These are phyloP conservation scores for Mycosphaerella sp. DNA, from an alignment of 2,329 filamentous ascomycete species.

Conservation along the genomic window DNA sequence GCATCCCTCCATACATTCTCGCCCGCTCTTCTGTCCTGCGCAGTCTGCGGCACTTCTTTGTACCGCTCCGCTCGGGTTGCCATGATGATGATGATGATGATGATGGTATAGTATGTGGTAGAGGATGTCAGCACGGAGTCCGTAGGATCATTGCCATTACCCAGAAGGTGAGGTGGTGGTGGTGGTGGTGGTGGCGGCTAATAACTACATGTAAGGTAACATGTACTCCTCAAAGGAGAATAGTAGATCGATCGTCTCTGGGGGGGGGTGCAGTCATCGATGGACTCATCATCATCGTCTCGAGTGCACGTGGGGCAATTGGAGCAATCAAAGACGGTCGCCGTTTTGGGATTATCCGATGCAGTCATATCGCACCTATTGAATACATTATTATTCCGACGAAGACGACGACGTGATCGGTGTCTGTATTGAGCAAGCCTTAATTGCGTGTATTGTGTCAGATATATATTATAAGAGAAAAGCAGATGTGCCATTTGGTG, in stretches of 20 bases:
- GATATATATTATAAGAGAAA: too few relatives aligned
- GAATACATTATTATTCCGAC: too few relatives aligned
- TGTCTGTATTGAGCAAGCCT: too few relatives aligned
- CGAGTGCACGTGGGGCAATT: not conserved
- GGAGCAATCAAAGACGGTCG: not conserved
- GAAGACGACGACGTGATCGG: too few relatives aligned
- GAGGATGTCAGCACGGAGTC: slow-evolving; percentile 11
- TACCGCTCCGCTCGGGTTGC: slow-evolving; percentile 32
- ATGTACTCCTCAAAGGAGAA: too few relatives aligned
- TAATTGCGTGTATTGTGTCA: too few relatives aligned
- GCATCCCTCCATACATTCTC: slow-evolving; percentile 58
- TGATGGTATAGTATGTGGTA: too few relatives aligned
- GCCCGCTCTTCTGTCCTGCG: slow-evolving; percentile 76
- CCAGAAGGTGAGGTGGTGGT: not conserved
- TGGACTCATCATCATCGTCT: not conserved
- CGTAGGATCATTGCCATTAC: slow-evolving; percentile 11
- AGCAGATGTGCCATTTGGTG: not conserved
- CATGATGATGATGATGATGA: slow-evolving; percentile 20
- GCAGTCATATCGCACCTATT: too few relatives aligned
- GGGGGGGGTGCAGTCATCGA: not conserved
- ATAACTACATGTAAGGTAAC: not conserved
- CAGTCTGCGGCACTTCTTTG: slow-evolving; percentile 45
- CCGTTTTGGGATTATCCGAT: too few relatives aligned
- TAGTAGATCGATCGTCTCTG: not conserved
- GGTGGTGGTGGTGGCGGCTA: not conserved